A percentile compares a stretch with the other conserved stretches of the same genome.
These are phyloP conservation scores for Colletotrichum sp. DNA, from an alignment of 2,329 filamentous ascomycete species.

Conservation along the genomic window DNA sequence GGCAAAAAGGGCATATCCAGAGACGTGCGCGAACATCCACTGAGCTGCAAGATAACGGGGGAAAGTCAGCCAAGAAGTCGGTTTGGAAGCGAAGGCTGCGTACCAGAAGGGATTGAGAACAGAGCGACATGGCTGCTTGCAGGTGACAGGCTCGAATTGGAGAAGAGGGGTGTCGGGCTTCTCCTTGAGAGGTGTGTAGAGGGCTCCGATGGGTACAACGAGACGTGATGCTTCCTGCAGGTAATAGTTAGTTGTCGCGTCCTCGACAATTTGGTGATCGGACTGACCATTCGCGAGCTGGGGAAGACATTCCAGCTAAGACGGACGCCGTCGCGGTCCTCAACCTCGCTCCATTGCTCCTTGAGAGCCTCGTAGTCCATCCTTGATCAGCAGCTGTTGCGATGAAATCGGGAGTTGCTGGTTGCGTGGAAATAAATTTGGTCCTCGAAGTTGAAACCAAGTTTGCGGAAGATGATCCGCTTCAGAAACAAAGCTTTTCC, in stretches of 20 bases:
- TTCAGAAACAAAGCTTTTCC: background rate
- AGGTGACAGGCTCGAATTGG: slow-evolving; percentile 95
- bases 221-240: slow-evolving; percentile 86
- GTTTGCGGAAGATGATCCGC: background rate
- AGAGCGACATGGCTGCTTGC: slow-evolving; percentile 93
- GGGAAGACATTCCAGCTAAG: slow-evolving; percentile 99
- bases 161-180: slow-evolving; percentile 87
- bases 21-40: slow-evolving; percentile 83
- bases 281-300: slow-evolving; percentile 86
- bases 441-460: background rate
- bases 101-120: slow-evolving; percentile 98
- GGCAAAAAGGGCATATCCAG: slow-evolving; percentile 89
- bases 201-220: slow-evolving; percentile 92
- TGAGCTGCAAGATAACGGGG: slow-evolving; percentile 55
- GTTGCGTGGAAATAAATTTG: background rate
- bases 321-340: slow-evolving; percentile 94
- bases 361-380: slow-evolving; percentile 96
- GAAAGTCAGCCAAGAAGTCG: slow-evolving; percentile 22
- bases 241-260: background rate
- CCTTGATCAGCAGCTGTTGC: background rate
- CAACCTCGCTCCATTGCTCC: slow-evolving; percentile 95
- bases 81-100: slow-evolving; percentile 28
- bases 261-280: background rate
- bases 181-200: slow-evolving; percentile 96
- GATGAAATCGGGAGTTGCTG: background rate